A percentile compares a stretch with the other conserved stretches of the same genome.
These are phyloP conservation scores for Hygrocybe punicea DNA, from an alignment of 768 basidiomycete genomes.

Conservation along the genomic window DNA sequence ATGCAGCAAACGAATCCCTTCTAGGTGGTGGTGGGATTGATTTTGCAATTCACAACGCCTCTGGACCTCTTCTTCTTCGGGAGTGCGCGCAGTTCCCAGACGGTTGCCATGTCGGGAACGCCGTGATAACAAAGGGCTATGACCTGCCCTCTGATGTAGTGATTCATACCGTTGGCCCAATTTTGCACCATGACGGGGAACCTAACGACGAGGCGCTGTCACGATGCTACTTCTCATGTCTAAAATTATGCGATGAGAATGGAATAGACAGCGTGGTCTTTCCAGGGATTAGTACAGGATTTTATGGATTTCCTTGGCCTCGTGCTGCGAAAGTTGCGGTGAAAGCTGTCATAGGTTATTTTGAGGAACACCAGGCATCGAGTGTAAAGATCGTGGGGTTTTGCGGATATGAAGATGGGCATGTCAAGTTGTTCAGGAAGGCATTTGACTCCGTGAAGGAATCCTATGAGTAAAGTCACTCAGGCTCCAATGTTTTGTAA, in stretches of 20 bases:
- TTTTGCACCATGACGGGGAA: neutral
- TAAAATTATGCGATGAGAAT: neutral
- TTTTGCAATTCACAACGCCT: neutral
- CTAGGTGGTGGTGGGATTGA: neutral
- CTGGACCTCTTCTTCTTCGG: neutral
- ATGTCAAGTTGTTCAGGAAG: neutral
- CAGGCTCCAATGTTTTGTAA: too few species aligned
- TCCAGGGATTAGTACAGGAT: neutral
- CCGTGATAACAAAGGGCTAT: neutral
- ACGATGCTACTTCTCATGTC: neutral
- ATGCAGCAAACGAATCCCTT: neutral
- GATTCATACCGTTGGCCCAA: neutral
- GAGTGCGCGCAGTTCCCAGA: neutral
- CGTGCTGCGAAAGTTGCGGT: neutral
- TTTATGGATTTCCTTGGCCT: neutral
- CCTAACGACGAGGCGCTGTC: neutral
- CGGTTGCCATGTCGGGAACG: neutral
- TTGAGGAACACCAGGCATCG: neutral
- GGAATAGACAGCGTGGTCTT: neutral
- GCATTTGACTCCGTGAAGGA: too few species aligned
- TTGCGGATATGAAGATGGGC: neutral
- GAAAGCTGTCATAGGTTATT: neutral
- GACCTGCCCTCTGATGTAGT: neutral
- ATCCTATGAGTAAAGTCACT: too few species aligned
- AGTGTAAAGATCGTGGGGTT: neutral